Base-by-base conservation (phyloP, 148 eudicot species). In the Fagopyrum tataricum region DNA sequence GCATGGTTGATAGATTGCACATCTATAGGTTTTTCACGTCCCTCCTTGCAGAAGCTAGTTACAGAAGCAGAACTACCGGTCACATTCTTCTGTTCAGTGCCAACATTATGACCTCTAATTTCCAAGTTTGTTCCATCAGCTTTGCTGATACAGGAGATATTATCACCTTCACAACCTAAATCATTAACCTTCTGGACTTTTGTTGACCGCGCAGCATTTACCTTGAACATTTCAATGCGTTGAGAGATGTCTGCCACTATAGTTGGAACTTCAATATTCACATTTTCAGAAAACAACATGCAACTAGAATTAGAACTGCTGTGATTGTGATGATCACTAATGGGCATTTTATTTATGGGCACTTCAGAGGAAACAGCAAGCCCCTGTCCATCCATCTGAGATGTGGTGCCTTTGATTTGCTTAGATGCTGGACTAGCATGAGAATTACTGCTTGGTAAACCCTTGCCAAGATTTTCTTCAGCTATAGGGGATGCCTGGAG, bases 141-240 rank as follows among this genome's bases (percentile, higher is more conserved):
- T 79, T 74, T 74, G 67, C 75, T 79, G 72, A 79, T 72, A 67
- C 81, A 75, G 23, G 81, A 79, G 39, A 66, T 48, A 49, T 70
- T 73, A 71, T 79, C 81, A 47, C 56, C 78, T 58, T 72, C 66
- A 72, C 53, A 70, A 14, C 72, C 75, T 23, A 58, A 75, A 71
- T 61, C 40, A 48, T 46, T 74, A 52, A 21, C 70, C 71, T 69
- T 67, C 46, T 18, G 23, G 20, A 24, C 51, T 46, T 39, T 61
- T 72, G 80, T 23, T 26, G 51, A 46, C 53, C 20, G 59, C 26
- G 10, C 37, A 37, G 39, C 59, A 67, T 61, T 52, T 53, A 18
- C 44, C 48, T 70, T 44, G 66, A 73, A 56, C 47, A 51, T 73
- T 59, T 48, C 72, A 46, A 37, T 43, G 55, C 46, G 55, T 71